phyloP scores from a whole-genome alignment of 1,284 basidiomycete genomes.

The Volvariella surrecta region DNA sequence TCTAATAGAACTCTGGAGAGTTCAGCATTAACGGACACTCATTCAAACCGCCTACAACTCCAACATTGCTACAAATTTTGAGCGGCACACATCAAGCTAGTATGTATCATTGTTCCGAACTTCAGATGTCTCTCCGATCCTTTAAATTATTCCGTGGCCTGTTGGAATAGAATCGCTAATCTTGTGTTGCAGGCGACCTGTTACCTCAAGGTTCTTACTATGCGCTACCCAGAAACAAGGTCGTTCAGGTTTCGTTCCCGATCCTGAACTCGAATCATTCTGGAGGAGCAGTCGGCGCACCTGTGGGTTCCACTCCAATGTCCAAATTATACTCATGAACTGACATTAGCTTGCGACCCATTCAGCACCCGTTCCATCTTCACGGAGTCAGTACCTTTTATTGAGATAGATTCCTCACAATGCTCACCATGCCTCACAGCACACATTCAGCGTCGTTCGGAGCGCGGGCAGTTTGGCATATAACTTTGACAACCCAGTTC shows the following conservation, averaged over 20 bases:
- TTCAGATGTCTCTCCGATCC: too few species aligned
- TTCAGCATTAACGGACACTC: slow-evolving; percentile 28
- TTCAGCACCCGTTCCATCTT: slow-evolving; percentile 24
- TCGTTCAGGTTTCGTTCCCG: slow-evolving; percentile 29
- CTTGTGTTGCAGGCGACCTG: slow-evolving; percentile 14
- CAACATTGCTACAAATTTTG: slow-evolving; percentile 41
- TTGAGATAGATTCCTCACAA: background rate
- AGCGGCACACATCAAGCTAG: slow-evolving; percentile 25
- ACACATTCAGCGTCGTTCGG: slow-evolving; percentile 24
- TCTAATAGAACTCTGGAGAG: background rate
- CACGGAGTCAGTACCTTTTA: slow-evolving; percentile 26
- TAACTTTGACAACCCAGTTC: slow-evolving; percentile 26
- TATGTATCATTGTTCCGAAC: slow-evolving; percentile 11
- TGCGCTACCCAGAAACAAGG: slow-evolving; percentile 27
- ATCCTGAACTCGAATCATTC: background rate
- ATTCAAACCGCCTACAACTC: slow-evolving; percentile 30
- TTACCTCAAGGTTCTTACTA: slow-evolving; percentile 29
- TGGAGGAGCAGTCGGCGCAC: slow-evolving; percentile 13
- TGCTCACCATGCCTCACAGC: slow-evolving; percentile 10
- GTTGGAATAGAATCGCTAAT: too few species aligned
- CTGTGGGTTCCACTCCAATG: slow-evolving; percentile 12
- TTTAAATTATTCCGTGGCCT: too few species aligned
- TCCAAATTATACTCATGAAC: background rate
- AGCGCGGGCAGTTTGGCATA: slow-evolving; percentile 21
- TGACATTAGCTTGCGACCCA: background rate